Evolutionary conservation across 2,329 filamentous ascomycete genomes (phyloP), one percentile per base, ranked within the genome.

Genomic region (Claviceps sp.): DNA sequence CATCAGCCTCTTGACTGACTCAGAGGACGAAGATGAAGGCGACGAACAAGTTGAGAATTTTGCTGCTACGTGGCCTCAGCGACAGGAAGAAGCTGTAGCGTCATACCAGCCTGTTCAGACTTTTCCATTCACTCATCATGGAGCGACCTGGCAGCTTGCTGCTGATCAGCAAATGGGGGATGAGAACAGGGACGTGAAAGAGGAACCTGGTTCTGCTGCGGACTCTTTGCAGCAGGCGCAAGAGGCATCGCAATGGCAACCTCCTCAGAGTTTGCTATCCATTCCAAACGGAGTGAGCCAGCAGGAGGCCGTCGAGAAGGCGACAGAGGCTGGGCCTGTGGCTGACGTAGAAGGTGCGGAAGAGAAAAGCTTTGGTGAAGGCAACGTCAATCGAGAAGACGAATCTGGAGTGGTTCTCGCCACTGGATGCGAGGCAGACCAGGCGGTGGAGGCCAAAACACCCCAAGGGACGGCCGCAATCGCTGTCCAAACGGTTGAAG

Each of bases 1-100:
- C 18, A 76, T 77, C 53, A 68, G 68, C 50, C 58, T 77, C 9
- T 61, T 76, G 3, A 74, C 73, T 0, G 71, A 75, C 52, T 72
- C 69, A 34, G 49, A 50, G 9, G 49, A 48, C 4, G 54, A 52
- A 16, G 36, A 41, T 1, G 18, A 24, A 48, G 34, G 26, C 20
- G 40, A 26, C 5, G 11, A 51, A 22, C 43, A 40, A 22, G 34
- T 20, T 20, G 48, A 48, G 3, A 50, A 49, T 5, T 22, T 38
- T 1, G 24, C 30, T 34, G 30, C 9, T 34, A 11, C 30, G 9
- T 11, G 30, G 9, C 30, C 30, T 4, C 30, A 1, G 30, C 30
- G 30, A 34, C 30, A 20, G 44, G 24, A 26, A 42, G 30, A 34
- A 34, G 9, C 30, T 34, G 30, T 34, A 34, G 30, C 30, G 30